These are phyloP conservation scores for Leccinum disarticulatum DNA, from an alignment of 768 basidiomycete species.

Conservation along the genomic window DNA sequence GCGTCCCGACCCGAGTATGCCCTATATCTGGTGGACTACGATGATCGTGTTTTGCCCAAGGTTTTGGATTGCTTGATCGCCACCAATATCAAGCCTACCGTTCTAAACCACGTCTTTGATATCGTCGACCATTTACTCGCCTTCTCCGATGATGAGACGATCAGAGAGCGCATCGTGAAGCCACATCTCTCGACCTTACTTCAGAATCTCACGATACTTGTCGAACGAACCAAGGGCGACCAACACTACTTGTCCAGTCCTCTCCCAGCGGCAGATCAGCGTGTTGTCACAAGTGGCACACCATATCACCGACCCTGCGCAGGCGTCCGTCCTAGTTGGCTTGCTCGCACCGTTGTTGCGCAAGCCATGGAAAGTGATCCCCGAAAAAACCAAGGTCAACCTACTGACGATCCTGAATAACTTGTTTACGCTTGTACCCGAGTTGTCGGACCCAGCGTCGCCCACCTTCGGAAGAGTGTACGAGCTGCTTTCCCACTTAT, in stretches of 20 bases:
- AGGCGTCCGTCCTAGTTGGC: slow-evolving; percentile 69
- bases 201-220: slow-evolving; percentile 63
- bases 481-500: slow-evolving; percentile 69
- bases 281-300: slow-evolving; percentile 81
- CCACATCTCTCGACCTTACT: slow-evolving; percentile 75
- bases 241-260: slow-evolving; percentile 50
- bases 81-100: slow-evolving; percentile 82
- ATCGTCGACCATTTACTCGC: slow-evolving; percentile 71
- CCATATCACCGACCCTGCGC: slow-evolving; percentile 63
- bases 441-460: slow-evolving; percentile 48
- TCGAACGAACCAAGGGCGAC: slow-evolving; percentile 58
- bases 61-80: slow-evolving; percentile 81
- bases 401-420: slow-evolving; percentile 69
- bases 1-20: slow-evolving; percentile 55
- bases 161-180: slow-evolving; percentile 56
- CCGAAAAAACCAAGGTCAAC: slow-evolving; percentile 85
- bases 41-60: slow-evolving; percentile 67
- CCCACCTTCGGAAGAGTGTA: slow-evolving; percentile 52
- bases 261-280: slow-evolving; percentile 78
- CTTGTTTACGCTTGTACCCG: slow-evolving; percentile 66
- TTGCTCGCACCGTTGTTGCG: slow-evolving; percentile 81
- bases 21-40: slow-evolving; percentile 67
- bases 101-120: slow-evolving; percentile 65
- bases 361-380: slow-evolving; percentile 68
- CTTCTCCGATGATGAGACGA: slow-evolving; percentile 49